Conservation (phyloP, 495 filamentous ascomycete genomes). For the Pseudotulostoma volvatum region DNA sequence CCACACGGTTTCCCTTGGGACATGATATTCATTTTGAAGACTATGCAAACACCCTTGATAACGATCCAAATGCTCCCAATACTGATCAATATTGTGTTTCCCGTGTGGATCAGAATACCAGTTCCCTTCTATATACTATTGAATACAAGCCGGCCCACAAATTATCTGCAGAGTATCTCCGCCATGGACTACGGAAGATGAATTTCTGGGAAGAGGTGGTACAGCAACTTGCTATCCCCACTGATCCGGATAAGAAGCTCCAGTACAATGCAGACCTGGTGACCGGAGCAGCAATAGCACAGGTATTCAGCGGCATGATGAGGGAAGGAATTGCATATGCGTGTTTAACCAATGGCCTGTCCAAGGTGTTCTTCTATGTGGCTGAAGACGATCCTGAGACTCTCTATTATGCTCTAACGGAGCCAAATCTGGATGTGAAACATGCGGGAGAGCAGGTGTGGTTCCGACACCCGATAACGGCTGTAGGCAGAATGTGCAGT, state of each 20-base stretch:
- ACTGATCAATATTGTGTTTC: conserved; percentile 2
- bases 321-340: conserved; percentile 15
- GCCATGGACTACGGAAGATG: too few species aligned
- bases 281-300: too few species aligned
- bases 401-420: conserved; percentile 21
- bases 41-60: conserved; percentile 15
- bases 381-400: conserved; percentile 17
- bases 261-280: conserved; percentile 1
- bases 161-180: too few species aligned
- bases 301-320: conserved; percentile 15
- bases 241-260: conserved; percentile 1
- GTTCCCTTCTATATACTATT: conserved; percentile 2
- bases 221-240: not conserved
- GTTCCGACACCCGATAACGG: too few species aligned
- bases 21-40: too few species aligned
- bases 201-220: too few species aligned
- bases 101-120: not conserved
- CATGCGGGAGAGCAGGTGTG: too few species aligned
- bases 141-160: too few species aligned
- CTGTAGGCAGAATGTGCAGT: conserved; percentile 7
- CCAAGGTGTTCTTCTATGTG: too few species aligned
- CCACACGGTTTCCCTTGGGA: too few species aligned
- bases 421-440: conserved; percentile 17
- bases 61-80: too few species aligned
- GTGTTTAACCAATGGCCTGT: conserved; percentile 18